Evolutionary conservation across 2,329 filamentous ascomycete genomes (phyloP).

Genomic region (Fusarium marasasianum): DNA sequence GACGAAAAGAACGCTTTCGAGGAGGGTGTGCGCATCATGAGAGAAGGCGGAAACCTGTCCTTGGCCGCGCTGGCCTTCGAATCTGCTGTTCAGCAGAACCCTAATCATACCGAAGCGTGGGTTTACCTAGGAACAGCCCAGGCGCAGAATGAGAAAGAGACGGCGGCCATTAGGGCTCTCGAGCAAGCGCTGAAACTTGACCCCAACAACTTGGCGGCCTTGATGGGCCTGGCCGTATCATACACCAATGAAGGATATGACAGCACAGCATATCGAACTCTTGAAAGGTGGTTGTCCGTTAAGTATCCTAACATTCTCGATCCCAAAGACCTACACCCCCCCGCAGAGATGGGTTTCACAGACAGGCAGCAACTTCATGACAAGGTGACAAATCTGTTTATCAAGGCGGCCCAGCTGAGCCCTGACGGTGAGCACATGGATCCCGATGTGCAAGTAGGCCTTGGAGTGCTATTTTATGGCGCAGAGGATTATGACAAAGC

Average conservation of each 20-base stretch:
- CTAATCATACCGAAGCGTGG: slow-evolving; percentile 91
- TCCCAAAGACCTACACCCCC: slow-evolving; percentile 75
- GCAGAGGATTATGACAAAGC: slow-evolving; percentile 98
- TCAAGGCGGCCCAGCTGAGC: slow-evolving; percentile 89
- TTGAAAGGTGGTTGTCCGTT: slow-evolving; percentile 95
- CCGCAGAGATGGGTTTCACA: slow-evolving; percentile 90
- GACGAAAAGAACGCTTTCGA: slow-evolving; percentile 86
- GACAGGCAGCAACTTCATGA: slow-evolving; percentile 90
- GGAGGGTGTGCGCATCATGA: slow-evolving; percentile 92
- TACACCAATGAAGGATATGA: slow-evolving; percentile 99
- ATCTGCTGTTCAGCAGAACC: slow-evolving; percentile 90
- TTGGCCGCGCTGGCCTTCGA: slow-evolving; percentile 95
- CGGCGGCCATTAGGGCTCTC: slow-evolving; percentile 90
- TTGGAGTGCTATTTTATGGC: slow-evolving; percentile 97
- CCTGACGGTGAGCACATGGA: slow-evolving; percentile 96
- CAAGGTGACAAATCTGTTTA: slow-evolving; percentile 90
- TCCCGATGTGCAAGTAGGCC: slow-evolving; percentile 95
- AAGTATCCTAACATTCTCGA: slow-evolving; percentile 89
- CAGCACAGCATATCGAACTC: slow-evolving; percentile 92
- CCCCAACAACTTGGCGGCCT: slow-evolving; percentile 83
- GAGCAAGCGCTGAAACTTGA: slow-evolving; percentile 92
- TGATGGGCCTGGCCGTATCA: slow-evolving; percentile 95
- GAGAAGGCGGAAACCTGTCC: slow-evolving; percentile 91
- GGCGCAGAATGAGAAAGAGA: slow-evolving; percentile 98
- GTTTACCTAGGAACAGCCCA: slow-evolving; percentile 90